These are phyloP conservation scores for Atkinsonella texensis DNA, from an alignment of 2,329 filamentous ascomycete species.

Conservation along the genomic window DNA sequence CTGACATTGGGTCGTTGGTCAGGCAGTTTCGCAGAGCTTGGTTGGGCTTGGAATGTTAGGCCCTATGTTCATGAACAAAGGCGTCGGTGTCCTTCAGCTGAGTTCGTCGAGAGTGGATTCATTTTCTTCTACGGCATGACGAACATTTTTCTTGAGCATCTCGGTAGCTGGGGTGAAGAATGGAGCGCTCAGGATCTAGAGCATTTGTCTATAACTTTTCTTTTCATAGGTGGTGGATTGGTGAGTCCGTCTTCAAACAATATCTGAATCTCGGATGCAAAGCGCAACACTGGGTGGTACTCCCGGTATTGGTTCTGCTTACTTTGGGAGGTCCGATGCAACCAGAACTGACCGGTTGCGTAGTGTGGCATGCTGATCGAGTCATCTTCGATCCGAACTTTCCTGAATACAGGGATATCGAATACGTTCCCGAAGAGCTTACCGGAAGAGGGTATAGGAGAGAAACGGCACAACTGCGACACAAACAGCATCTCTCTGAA, in stretches of 20 bases:
- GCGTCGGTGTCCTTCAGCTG: slow-evolving; percentile 61
- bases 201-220: slow-evolving; percentile 81
- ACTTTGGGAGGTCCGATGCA: background rate
- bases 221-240: slow-evolving; percentile 88
- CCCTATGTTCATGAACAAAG: slow-evolving; percentile 44
- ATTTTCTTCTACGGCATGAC: slow-evolving; percentile 84
- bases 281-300: background rate
- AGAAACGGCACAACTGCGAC: slow-evolving; percentile 43
- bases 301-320: background rate
- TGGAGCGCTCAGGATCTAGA: slow-evolving; percentile 79
- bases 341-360: background rate
- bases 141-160: slow-evolving; percentile 87
- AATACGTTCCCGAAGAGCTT: slow-evolving; percentile 21
- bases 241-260: slow-evolving; percentile 34
- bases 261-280: background rate
- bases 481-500: slow-evolving; percentile 71
- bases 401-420: slow-evolving; percentile 45
- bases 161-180: slow-evolving; percentile 55
- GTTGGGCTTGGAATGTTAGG: slow-evolving; percentile 91
- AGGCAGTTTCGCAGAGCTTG: slow-evolving; percentile 78
- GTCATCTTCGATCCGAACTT: slow-evolving; percentile 53
- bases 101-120: slow-evolving; percentile 80
- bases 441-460: slow-evolving; percentile 32
- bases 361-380: slow-evolving; percentile 77
- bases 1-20: slow-evolving; percentile 82